Evolutionary conservation across 2,329 filamentous ascomycete species (phyloP).

Genomic region (Aureobasidium sp.): DNA sequence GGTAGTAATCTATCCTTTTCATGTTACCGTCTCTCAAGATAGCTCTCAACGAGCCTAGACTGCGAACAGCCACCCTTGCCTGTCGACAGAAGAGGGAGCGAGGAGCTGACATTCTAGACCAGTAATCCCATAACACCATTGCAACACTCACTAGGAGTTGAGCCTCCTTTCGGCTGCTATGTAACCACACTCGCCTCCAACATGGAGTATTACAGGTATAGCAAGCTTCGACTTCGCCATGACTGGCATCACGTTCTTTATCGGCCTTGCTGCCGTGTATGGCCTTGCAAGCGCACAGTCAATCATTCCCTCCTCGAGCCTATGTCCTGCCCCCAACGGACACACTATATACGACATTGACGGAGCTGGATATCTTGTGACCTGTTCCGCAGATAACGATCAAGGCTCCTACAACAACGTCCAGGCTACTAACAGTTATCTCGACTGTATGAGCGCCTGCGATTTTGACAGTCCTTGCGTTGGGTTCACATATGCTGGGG

Average conservation of each 20-base stretch:
- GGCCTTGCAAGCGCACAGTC: neutral
- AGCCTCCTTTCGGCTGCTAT: neutral
- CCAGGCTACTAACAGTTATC: conserved; percentile 7
- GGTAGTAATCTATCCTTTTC: neutral
- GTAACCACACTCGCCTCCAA: neutral
- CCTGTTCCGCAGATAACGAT: conserved; percentile 10
- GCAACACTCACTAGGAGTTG: neutral
- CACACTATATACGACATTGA: conserved; percentile 16
- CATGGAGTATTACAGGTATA: neutral
- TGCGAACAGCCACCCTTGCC: neutral
- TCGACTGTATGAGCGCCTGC: conserved; percentile 14
- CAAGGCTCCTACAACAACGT: conserved; percentile 10
- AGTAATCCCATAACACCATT: neutral
- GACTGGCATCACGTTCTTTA: neutral
- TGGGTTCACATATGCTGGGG: conserved; percentile 14
- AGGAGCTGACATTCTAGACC: neutral
- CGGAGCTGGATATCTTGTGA: neutral
- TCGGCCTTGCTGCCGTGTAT: neutral
- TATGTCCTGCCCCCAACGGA: conserved; percentile 18
- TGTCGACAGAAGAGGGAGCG: neutral
- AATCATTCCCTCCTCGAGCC: neutral
- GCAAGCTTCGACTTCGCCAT: neutral
- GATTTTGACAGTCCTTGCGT: conserved; percentile 5
- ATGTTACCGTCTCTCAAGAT: neutral
- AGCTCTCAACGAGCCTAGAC: neutral